phyloP scores from a whole-genome alignment of 129 eudicot genomes.

The Centaurea solstitialis region DNA sequence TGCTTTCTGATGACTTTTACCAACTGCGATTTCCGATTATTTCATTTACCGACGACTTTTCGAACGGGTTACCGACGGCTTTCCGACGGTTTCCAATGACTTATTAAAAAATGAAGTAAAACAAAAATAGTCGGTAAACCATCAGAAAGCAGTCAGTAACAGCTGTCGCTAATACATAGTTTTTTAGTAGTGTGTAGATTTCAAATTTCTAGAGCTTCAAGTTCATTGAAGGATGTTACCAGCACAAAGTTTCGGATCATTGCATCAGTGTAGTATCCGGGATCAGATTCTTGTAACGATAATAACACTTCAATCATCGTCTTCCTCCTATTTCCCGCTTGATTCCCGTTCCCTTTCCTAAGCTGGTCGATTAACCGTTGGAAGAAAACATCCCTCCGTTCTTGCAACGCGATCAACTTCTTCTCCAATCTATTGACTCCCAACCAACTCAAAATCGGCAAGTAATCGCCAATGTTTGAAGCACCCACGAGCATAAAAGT shows the following conservation, averaged over 20 bases:
- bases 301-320: conserved; percentile 60
- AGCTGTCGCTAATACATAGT: too few relatives aligned
- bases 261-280: conserved; percentile 52
- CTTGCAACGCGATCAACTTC: conserved; percentile 23
- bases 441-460: conserved; percentile 53
- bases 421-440: conserved; percentile 30
- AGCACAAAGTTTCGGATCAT: conserved; percentile 47
- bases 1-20: too few relatives aligned
- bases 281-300: conserved; percentile 48
- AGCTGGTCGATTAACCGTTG: conserved; percentile 49
- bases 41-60: too few relatives aligned
- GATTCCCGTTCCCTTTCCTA: conserved; percentile 2
- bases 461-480: conserved; percentile 43
- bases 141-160: too few relatives aligned
- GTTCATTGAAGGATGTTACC: conserved; percentile 31
- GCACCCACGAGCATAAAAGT: conserved; percentile 19
- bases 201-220: too few relatives aligned
- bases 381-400: conserved; percentile 44
- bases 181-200: too few relatives aligned
- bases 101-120: too few relatives aligned
- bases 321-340: conserved; percentile 14
- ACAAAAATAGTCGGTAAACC: too few relatives aligned
- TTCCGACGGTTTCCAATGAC: too few relatives aligned
- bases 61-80: too few relatives aligned
- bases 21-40: too few relatives aligned